Evolutionary conservation across 2,329 filamentous ascomycete genomes (phyloP).

Genomic region (Bipolaris cookei): DNA sequence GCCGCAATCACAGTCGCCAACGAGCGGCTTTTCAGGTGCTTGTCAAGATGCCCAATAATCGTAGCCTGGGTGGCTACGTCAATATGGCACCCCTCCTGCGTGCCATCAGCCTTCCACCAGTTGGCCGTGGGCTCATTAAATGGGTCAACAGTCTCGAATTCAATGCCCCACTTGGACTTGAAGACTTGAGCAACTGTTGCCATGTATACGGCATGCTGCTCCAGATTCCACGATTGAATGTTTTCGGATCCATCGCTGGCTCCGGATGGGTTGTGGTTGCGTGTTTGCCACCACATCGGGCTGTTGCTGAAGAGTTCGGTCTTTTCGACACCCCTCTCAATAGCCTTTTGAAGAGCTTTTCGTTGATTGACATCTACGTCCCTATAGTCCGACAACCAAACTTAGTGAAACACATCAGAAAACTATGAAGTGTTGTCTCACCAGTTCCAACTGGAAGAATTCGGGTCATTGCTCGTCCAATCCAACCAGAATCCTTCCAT

Average conservation of each 20-base stretch:
- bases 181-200: conserved; percentile 12
- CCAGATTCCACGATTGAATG: conserved; percentile 16
- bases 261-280: conserved; percentile 16
- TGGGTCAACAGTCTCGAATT: conserved; percentile 12
- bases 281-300: conserved; percentile 16
- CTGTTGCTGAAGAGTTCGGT: conserved; percentile 12
- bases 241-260: conserved; percentile 11
- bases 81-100: conserved; percentile 16
- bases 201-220: conserved; percentile 16
- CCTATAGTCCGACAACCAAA: not conserved
- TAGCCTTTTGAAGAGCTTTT: conserved; percentile 12
- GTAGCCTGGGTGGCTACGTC: conserved; percentile 10
- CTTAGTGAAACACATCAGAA: not conserved
- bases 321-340: conserved; percentile 10
- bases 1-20: conserved; percentile 10
- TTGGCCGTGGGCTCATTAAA: conserved; percentile 17
- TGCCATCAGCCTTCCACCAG: conserved; percentile 19
- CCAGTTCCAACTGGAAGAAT: conserved; percentile 13
- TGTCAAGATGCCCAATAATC: conserved; percentile 9
- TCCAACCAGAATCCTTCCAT: conserved; percentile 18
- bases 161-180: conserved; percentile 10
- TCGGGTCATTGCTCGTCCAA: conserved; percentile 8
- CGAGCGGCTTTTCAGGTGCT: conserved; percentile 6
- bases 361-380: conserved; percentile 13
- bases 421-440: not conserved